Percentiles rank a stretch among this genome's conserved stretches.
These are phyloP conservation scores for Phaeotremella skinneri DNA, from an alignment of 768 basidiomycete species.

Conservation along the genomic window DNA sequence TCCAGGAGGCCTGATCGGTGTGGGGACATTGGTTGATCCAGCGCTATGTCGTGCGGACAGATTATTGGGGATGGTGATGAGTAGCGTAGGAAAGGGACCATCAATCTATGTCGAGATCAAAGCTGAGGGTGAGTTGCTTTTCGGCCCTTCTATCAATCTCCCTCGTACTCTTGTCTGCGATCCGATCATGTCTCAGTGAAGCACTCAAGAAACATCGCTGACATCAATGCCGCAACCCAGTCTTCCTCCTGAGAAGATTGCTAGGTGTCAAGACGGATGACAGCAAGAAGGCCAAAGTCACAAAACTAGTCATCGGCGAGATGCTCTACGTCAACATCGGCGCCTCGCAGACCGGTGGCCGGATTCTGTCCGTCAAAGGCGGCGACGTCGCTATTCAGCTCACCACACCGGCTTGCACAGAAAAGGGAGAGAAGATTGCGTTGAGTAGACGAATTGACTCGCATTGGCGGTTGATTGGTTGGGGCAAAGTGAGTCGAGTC, in stretches of 20 bases:
- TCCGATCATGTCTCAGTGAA: not conserved
- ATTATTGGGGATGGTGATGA: conserved; percentile 92
- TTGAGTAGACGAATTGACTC: conserved; percentile 92
- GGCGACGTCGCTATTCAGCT: conserved; percentile 73
- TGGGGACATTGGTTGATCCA: conserved; percentile 93
- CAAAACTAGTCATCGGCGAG: conserved; percentile 87
- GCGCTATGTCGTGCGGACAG: conserved; percentile 96
- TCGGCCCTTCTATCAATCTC: too few relatives aligned
- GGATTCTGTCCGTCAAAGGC: conserved; percentile 88
- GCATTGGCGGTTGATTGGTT: conserved; percentile 94
- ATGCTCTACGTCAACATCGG: conserved; percentile 95
- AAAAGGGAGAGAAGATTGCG: conserved; percentile 96
- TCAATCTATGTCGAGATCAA: conserved; percentile 72
- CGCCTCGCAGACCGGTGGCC: conserved; percentile 93
- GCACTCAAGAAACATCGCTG: too few relatives aligned
- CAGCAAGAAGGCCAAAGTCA: conserved; percentile 90
- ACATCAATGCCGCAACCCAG: too few relatives aligned
- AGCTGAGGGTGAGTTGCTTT: conserved; percentile 49
- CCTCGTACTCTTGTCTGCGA: not conserved
- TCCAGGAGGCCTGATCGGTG: conserved; percentile 96
- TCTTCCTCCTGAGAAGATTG: conserved; percentile 90
- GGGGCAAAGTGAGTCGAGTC: conserved; percentile 49
- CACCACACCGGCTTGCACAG: conserved; percentile 92
- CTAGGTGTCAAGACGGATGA: conserved; percentile 99
- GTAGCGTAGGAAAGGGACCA: conserved; percentile 89